A percentile compares a stretch with the other conserved stretches of the same genome.
Evolutionary conservation across 257 asterid species (phyloP).

Genomic region (Parsonsia alboflavescens): DNA sequence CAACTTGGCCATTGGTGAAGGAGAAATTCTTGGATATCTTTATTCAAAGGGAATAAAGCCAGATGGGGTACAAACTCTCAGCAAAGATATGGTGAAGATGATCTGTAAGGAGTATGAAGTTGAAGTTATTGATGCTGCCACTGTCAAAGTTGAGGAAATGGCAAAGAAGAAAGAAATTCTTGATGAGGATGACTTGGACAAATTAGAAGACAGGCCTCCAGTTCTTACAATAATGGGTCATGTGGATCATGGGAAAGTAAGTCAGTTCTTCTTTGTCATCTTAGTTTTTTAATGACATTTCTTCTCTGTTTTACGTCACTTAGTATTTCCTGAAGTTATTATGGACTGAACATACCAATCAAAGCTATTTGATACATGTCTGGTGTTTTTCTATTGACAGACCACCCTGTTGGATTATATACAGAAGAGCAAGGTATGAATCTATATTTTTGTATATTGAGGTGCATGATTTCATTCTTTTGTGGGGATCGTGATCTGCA

Average conservation of each 20-base stretch:
- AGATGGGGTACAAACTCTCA: conserved; percentile 88
- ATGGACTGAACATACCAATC: neutral
- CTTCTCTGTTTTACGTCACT: neutral
- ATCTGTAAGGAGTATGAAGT: conserved; percentile 80
- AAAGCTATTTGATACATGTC: conserved; percentile 21
- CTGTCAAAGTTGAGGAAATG: conserved; percentile 75
- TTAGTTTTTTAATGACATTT: neutral
- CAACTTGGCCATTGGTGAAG: conserved; percentile 87
- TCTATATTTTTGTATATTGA: neutral
- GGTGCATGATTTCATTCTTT: conserved; percentile 1
- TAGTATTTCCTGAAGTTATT: neutral
- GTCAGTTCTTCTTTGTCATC: conserved; percentile 8
- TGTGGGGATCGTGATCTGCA: neutral
- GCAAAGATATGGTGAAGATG: conserved; percentile 97
- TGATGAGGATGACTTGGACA: conserved; percentile 86
- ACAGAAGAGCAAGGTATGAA: conserved; percentile 75
- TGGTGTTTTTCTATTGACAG: conserved; percentile 44
- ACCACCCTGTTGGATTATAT: conserved; percentile 90
- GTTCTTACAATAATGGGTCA: conserved; percentile 98
- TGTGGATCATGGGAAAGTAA: conserved; percentile 99
- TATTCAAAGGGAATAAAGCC: conserved; percentile 89
- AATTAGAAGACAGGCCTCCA: conserved; percentile 84
- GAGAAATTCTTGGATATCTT: conserved; percentile 77
- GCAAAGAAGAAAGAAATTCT: conserved; percentile 83
- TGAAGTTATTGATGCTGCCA: conserved; percentile 81